Conservation (phyloP, 441 rosid genomes). For the Eutrema salsugineum region DNA sequence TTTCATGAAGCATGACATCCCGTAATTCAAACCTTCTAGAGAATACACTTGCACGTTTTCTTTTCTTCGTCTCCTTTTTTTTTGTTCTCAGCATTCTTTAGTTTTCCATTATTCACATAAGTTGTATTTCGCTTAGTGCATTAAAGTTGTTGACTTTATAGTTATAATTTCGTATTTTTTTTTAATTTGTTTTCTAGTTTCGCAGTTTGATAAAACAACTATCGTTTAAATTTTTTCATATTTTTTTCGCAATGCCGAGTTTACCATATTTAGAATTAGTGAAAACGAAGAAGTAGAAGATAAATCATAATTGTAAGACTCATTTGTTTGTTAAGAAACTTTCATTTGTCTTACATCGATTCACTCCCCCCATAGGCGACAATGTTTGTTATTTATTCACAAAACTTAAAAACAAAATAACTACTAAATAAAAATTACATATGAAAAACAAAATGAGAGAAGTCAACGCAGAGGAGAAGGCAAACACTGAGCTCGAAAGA, state of each 20-base stretch:
- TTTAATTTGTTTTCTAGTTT: neutral
- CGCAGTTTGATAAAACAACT: neutral
- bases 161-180: neutral
- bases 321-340: neutral
- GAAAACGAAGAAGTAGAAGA: too few species aligned
- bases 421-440: neutral
- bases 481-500: conserved; percentile 33
- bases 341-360: neutral
- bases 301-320: too few species aligned
- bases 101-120: neutral
- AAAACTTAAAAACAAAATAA: neutral
- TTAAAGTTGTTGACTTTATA: neutral
- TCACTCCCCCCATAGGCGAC: neutral
- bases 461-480: conserved; percentile 24
- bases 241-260: too few species aligned
- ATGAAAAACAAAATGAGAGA: neutral
- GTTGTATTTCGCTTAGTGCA: neutral
- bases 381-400: neutral
- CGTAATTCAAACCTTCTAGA: conserved; percentile 3
- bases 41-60: neutral
- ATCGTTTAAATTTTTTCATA: too few species aligned
- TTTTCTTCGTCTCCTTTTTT: neutral
- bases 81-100: neutral
- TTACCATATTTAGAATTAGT: too few species aligned
- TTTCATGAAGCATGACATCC: conserved; percentile 20